Conservation (phyloP, 139 green algal species). For the Chlorella sorokiniana region DNA sequence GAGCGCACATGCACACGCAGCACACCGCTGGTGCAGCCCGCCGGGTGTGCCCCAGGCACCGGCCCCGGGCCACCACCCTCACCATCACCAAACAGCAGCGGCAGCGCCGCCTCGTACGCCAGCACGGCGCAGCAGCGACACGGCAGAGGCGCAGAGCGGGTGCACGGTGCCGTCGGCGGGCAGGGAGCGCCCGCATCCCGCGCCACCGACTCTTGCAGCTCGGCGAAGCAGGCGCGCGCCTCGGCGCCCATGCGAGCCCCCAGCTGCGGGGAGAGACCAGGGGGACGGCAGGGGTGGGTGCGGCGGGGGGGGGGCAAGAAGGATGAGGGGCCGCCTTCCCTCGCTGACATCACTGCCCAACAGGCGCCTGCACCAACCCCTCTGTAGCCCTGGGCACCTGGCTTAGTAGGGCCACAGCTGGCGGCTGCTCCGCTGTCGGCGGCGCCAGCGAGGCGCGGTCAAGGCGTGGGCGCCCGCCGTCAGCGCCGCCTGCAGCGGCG, state of each 20-base stretch:
- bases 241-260: constrained; percentile 16
- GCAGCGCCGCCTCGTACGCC: constrained; percentile 34
- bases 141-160: constrained; percentile 61
- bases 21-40: neutral
- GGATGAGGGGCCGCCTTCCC: neutral
- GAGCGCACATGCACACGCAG: too few relatives aligned
- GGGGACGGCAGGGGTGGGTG: neutral
- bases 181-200: constrained; percentile 33
- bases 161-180: constrained; percentile 72
- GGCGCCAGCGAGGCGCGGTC: neutral
- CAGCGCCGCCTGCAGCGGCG: constrained; percentile 16
- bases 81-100: constrained; percentile 37
- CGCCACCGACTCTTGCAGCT: constrained; percentile 52
- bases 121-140: constrained; percentile 66
- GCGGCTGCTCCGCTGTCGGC: neutral
- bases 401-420: neutral
- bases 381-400: neutral
- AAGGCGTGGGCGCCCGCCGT: neutral
- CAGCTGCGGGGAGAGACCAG: constrained; percentile 26
- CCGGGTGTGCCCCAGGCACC: too few relatives aligned
- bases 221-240: constrained; percentile 42
- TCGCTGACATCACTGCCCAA: too few relatives aligned
- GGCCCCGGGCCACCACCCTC: neutral
- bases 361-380: neutral
- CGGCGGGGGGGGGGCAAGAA: neutral